Percentiles rank a stretch among this genome's conserved stretches.
Evolutionary conservation across 2,329 filamentous ascomycete species (phyloP).

Genomic region (Fusarium sp.): DNA sequence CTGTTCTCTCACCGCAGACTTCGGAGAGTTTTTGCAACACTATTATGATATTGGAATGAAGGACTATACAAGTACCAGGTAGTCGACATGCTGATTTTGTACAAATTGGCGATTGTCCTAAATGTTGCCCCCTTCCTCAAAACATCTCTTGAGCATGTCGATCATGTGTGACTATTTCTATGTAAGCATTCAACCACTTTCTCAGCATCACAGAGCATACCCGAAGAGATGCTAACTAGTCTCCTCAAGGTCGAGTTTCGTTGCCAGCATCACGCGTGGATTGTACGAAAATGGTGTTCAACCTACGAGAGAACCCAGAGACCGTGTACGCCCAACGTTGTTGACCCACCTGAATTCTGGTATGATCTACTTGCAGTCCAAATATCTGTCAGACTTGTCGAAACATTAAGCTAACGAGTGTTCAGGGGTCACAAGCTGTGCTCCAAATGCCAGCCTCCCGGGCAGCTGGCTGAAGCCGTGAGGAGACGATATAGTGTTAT

Average conservation of each 20-base stretch:
- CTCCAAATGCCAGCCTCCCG: slow-evolving; percentile 37
- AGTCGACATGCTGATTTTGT: background rate
- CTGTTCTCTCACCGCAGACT: slow-evolving; percentile 23
- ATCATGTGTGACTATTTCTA: slow-evolving; percentile 44
- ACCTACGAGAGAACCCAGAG: slow-evolving; percentile 39
- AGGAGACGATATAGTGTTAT: slow-evolving; percentile 31
- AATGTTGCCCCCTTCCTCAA: background rate
- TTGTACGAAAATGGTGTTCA: slow-evolving; percentile 42
- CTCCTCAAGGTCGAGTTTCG: slow-evolving; percentile 39
- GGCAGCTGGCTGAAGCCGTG: slow-evolving; percentile 34
- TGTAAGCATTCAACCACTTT: slow-evolving; percentile 15
- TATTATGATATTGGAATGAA: slow-evolving; percentile 10
- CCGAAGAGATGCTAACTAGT: background rate
- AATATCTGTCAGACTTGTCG: background rate
- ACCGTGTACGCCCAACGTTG: slow-evolving; percentile 40
- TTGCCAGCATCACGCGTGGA: slow-evolving; percentile 41
- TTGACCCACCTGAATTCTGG: slow-evolving; percentile 43
- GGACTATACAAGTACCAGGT: slow-evolving; percentile 1
- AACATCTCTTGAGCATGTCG: slow-evolving; percentile 1
- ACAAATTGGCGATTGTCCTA: slow-evolving; percentile 12
- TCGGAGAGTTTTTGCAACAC: slow-evolving; percentile 7
- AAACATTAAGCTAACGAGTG: slow-evolving; percentile 2
- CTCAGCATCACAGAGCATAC: background rate
- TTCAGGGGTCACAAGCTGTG: slow-evolving; percentile 34
- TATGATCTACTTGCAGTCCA: slow-evolving; percentile 15